Conservation (phyloP, 1,284 basidiomycete genomes). For the Pseudozyma pruni region DNA sequence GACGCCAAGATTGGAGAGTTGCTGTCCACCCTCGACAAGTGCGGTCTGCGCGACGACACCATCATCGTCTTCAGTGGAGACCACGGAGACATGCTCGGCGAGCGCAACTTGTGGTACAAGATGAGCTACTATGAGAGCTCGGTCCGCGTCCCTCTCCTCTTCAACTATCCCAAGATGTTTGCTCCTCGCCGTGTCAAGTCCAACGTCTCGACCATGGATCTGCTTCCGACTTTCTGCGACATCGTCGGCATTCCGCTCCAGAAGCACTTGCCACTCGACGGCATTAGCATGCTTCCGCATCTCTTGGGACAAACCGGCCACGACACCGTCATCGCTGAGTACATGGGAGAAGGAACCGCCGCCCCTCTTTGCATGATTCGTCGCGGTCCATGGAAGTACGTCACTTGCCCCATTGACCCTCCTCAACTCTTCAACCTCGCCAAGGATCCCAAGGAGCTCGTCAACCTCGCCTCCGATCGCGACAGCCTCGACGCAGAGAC, state of each 20-base stretch:
- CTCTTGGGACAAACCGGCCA: slow-evolving; percentile 25
- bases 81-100: slow-evolving; percentile 41
- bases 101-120: slow-evolving; percentile 42
- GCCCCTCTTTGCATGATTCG: slow-evolving; percentile 41
- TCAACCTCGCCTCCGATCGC: slow-evolving; percentile 30
- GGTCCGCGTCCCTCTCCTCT: slow-evolving; percentile 38
- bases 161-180: slow-evolving; percentile 39
- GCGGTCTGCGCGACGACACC: slow-evolving; percentile 34
- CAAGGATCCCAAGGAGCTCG: slow-evolving; percentile 33
- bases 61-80: slow-evolving; percentile 42
- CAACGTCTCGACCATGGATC: slow-evolving; percentile 41
- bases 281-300: slow-evolving; percentile 35
- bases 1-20: slow-evolving; percentile 41
- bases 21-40: slow-evolving; percentile 24
- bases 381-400: slow-evolving; percentile 38
- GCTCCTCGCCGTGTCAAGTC: slow-evolving; percentile 33
- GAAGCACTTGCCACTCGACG: slow-evolving; percentile 30
- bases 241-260: slow-evolving; percentile 33
- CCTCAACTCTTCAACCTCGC: slow-evolving; percentile 36
- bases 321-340: slow-evolving; percentile 38
- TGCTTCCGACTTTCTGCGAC: slow-evolving; percentile 38
- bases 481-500: slow-evolving; percentile 22
- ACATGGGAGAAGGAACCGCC: slow-evolving; percentile 42
- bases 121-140: slow-evolving; percentile 48
- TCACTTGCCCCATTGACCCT: slow-evolving; percentile 35